Evolutionary conservation across 768 basidiomycete species (phyloP).

Genomic region (Hericium alpestre): DNA sequence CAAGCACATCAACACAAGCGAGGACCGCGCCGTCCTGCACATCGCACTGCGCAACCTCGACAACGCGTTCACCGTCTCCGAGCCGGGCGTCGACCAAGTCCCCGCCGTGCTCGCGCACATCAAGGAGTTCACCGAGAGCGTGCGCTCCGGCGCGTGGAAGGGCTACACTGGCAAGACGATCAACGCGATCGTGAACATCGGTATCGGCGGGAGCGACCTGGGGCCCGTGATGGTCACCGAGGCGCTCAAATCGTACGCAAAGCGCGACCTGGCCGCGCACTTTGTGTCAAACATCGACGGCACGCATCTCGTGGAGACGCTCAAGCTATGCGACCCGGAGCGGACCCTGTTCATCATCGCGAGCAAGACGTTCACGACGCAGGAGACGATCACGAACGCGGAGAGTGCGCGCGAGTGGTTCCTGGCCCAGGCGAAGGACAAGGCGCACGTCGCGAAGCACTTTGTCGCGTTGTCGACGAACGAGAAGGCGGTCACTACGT

Average conservation of each 20-base stretch:
- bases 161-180: slow-evolving; percentile 96
- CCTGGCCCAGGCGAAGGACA: slow-evolving; percentile 71
- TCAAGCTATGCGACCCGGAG: slow-evolving; percentile 75
- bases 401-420: slow-evolving; percentile 93
- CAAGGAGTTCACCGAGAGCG: slow-evolving; percentile 74
- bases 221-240: slow-evolving; percentile 99
- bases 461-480: slow-evolving; percentile 98
- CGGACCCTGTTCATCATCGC: slow-evolving; percentile 96
- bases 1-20: slow-evolving; percentile 96
- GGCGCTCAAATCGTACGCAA: slow-evolving; percentile 86
- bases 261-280: slow-evolving; percentile 76
- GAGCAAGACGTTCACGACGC: slow-evolving; percentile 98
- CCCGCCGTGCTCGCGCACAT: slow-evolving; percentile 80
- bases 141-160: slow-evolving; percentile 85
- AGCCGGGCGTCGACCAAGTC: slow-evolving; percentile 78
- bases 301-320: slow-evolving; percentile 87
- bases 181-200: slow-evolving; percentile 93
- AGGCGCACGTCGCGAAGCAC: slow-evolving; percentile 92
- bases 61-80: slow-evolving; percentile 69
- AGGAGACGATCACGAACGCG: slow-evolving; percentile 99
- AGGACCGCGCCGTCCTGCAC: slow-evolving; percentile 94
- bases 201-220: slow-evolving; percentile 96
- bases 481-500: slow-evolving; percentile 82
- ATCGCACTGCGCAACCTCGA: slow-evolving; percentile 78
- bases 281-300: slow-evolving; percentile 99